A percentile compares a stretch with the other conserved stretches of the same genome.
phyloP scores from a whole-genome alignment of 495 filamentous ascomycete species.

The Hamigera avellanea region DNA sequence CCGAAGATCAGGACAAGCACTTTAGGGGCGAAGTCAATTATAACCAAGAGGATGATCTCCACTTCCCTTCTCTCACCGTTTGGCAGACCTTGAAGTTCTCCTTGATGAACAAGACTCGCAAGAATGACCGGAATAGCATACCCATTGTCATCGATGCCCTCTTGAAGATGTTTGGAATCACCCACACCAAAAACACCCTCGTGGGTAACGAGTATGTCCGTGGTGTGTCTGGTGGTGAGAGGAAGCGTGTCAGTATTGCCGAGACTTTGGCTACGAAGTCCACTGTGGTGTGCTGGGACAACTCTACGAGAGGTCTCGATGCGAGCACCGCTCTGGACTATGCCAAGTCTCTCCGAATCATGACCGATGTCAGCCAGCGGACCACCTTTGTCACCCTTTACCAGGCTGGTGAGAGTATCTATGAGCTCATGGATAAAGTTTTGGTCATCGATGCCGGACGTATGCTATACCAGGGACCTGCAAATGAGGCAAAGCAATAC shows the following conservation, averaged over 20 bases:
- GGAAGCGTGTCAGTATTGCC: slow-evolving; percentile 61
- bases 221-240: slow-evolving; percentile 60
- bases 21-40: slow-evolving; percentile 78
- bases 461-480: slow-evolving; percentile 54
- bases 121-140: slow-evolving; percentile 53
- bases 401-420: slow-evolving; percentile 75
- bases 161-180: slow-evolving; percentile 65
- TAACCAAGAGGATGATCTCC: slow-evolving; percentile 71
- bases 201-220: slow-evolving; percentile 80
- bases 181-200: slow-evolving; percentile 68
- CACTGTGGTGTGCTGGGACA: slow-evolving; percentile 57
- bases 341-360: slow-evolving; percentile 62
- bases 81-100: slow-evolving; percentile 77
- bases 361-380: slow-evolving; percentile 71
- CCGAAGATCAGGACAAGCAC: slow-evolving; percentile 51
- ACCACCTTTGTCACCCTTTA: slow-evolving; percentile 79
- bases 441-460: slow-evolving; percentile 54
- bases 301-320: slow-evolving; percentile 72
- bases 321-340: slow-evolving; percentile 72
- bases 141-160: slow-evolving; percentile 52
- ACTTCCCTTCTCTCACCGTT: slow-evolving; percentile 69
- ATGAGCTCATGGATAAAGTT: slow-evolving; percentile 71
- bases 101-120: slow-evolving; percentile 72
- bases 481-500: slow-evolving; percentile 52
- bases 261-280: slow-evolving; percentile 58